Evolutionary conservation across 2,329 filamentous ascomycete species (phyloP).

Genomic region (Cyphellophora attinorum): DNA sequence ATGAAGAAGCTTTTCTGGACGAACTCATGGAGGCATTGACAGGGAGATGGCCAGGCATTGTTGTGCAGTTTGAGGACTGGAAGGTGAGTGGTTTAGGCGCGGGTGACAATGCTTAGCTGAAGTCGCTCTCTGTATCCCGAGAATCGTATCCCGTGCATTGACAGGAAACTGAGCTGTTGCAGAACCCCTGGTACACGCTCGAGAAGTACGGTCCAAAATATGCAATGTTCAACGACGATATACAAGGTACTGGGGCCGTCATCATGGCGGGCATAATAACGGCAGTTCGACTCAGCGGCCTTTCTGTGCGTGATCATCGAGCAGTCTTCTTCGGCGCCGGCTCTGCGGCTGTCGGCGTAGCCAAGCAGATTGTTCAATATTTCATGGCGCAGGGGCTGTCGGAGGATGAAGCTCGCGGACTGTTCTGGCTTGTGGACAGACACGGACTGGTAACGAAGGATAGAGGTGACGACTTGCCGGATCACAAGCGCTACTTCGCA

Average conservation of each 20-base stretch:
- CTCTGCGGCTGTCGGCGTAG: conserved; percentile 90
- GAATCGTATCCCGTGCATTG: no score
- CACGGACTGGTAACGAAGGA: conserved; percentile 90
- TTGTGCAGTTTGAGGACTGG: conserved; percentile 95
- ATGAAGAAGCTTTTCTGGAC: conserved; percentile 88
- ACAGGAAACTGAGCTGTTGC: no score
- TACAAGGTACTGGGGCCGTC: conserved; percentile 93
- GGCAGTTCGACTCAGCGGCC: conserved; percentile 71
- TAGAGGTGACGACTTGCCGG: conserved; percentile 84
- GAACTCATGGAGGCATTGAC: conserved; percentile 90
- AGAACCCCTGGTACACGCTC: conserved; percentile 91
- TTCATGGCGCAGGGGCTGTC: conserved; percentile 87
- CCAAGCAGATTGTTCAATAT: conserved; percentile 94
- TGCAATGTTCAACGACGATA: conserved; percentile 97
- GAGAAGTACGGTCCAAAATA: conserved; percentile 80
- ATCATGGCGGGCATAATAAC: conserved; percentile 74
- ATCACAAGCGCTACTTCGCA: conserved; percentile 68
- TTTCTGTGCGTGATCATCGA: conserved; percentile 80
- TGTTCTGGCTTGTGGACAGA: conserved; percentile 97
- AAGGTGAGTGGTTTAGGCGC: no score
- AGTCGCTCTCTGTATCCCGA: no score
- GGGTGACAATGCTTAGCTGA: no score
- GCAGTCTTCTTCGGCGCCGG: conserved; percentile 95
- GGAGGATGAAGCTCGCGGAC: conserved; percentile 75
- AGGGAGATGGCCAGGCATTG: conserved; percentile 63